Percentiles rank a stretch among this genome's conserved stretches.
phyloP scores from a whole-genome alignment of 169 alveolate genomes.

The Plasmodium relictum region DNA sequence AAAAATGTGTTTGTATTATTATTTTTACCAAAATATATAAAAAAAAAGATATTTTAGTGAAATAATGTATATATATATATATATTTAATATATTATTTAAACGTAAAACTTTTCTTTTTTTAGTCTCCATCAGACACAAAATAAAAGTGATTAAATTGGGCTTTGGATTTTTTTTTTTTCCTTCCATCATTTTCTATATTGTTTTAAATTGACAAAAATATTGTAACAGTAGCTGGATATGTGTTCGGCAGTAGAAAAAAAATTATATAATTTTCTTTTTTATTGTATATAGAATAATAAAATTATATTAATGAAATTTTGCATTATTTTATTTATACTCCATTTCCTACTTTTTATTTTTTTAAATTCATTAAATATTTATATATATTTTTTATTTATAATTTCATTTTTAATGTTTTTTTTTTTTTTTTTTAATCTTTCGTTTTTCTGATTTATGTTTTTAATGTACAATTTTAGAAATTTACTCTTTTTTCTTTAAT shows the following conservation, averaged over 20 bases:
- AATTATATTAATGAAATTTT: conserved; percentile 18
- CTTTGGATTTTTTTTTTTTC: background rate
- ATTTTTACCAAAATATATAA: too few relatives aligned
- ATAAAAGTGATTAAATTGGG: conserved; percentile 20
- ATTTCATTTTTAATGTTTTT: background rate
- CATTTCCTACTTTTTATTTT: conserved; percentile 25
- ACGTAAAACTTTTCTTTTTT: conserved; percentile 15
- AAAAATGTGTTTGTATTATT: background rate
- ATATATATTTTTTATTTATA: background rate
- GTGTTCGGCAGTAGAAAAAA: background rate
- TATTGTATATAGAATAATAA: conserved; percentile 4
- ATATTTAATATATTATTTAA: background rate
- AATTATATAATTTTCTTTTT: background rate
- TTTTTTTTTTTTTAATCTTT: too few relatives aligned
- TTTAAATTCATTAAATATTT: background rate
- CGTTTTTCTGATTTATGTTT: too few relatives aligned
- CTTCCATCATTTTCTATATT: conserved; percentile 7
- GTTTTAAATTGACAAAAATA: conserved; percentile 25
- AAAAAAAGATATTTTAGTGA: background rate
- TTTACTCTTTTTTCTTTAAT: background rate
- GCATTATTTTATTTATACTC: conserved; percentile 2
- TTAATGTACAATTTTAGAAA: too few relatives aligned
- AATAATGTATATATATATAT: background rate
- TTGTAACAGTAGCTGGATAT: background rate
- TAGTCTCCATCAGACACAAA: conserved; percentile 55